These are phyloP conservation scores for Hemisphaericaspora lyxosophila DNA, from an alignment of 1,139 yeast genomes.

Conservation along the genomic window DNA sequence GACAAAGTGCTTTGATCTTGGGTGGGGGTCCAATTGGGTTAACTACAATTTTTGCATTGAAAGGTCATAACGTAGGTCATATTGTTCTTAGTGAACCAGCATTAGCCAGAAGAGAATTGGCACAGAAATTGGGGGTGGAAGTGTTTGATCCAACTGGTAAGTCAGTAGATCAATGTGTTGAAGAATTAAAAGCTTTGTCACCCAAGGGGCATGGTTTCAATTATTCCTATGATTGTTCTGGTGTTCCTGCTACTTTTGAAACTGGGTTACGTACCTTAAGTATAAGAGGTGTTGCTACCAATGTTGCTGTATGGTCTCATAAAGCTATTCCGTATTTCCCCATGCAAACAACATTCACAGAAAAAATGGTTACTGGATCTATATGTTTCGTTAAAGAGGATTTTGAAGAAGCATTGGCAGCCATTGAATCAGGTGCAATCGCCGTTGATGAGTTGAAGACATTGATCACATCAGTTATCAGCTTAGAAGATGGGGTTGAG, in stretches of 20 bases:
- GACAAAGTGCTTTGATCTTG: conserved; percentile 49
- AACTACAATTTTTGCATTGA: conserved; percentile 53
- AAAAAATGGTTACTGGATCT: conserved; percentile 39
- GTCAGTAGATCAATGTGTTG: conserved; percentile 32
- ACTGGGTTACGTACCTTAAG: conserved; percentile 52
- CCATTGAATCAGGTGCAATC: conserved; percentile 31
- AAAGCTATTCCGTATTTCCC: conserved; percentile 33
- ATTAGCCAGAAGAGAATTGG: conserved; percentile 52
- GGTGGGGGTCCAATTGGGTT: conserved; percentile 68
- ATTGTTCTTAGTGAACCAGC: conserved; percentile 67
- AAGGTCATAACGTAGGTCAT: conserved; percentile 53
- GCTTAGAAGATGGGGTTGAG: conserved; percentile 34
- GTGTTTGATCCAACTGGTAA: conserved; percentile 45
- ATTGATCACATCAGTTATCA: conserved; percentile 35
- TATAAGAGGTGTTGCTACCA: conserved; percentile 62
- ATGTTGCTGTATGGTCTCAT: conserved; percentile 59
- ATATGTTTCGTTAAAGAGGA: conserved; percentile 41
- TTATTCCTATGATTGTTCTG: conserved; percentile 62
- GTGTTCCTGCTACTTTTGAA: conserved; percentile 53
- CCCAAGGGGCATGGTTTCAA: conserved; percentile 56
- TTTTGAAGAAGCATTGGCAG: conserved; percentile 34
- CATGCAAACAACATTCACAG: conserved; percentile 40
- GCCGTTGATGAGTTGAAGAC: conserved; percentile 22
- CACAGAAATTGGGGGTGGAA: conserved; percentile 47
- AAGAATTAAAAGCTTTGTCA: conserved; percentile 34